phyloP scores from a whole-genome alignment of 345 rosid species.

The Rhodomyrtus tomentosa region DNA sequence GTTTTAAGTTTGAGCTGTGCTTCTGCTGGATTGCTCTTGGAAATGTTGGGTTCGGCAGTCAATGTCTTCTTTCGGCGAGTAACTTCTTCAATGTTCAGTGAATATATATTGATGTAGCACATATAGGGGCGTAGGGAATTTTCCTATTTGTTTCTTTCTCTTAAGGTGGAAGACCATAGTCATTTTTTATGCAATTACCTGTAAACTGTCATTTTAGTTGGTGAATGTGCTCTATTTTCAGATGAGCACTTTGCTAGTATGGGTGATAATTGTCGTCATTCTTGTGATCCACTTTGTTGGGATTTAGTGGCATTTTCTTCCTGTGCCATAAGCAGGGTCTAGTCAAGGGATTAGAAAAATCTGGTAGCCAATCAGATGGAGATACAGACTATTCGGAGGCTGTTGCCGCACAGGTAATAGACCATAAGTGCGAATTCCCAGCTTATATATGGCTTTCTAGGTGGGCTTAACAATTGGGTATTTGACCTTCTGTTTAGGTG shows the following conservation, averaged over 20 bases:
- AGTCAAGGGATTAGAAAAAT: conserved; percentile 45
- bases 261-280: background rate
- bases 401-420: conserved; percentile 53
- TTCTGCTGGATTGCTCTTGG: background rate
- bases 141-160: background rate
- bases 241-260: background rate
- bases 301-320: background rate
- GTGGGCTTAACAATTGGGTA: background rate
- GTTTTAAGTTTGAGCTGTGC: background rate
- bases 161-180: background rate
- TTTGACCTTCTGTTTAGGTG: conserved; percentile 23
- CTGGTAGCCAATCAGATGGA: conserved; percentile 42
- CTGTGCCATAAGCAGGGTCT: conserved; percentile 23
- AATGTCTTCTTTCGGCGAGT: background rate
- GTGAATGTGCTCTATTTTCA: background rate
- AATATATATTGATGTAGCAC: background rate
- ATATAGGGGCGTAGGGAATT: background rate
- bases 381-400: conserved; percentile 53
- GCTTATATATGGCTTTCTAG: background rate
- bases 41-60: background rate
- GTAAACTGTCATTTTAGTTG: background rate
- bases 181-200: background rate
- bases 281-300: background rate
- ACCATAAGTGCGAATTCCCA: background rate
- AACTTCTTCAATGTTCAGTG: background rate